Percentiles rank a stretch among this genome's conserved stretches.
Evolutionary conservation across 306 rosid genomes (phyloP).

Genomic region (Trifolium subterraneum): DNA sequence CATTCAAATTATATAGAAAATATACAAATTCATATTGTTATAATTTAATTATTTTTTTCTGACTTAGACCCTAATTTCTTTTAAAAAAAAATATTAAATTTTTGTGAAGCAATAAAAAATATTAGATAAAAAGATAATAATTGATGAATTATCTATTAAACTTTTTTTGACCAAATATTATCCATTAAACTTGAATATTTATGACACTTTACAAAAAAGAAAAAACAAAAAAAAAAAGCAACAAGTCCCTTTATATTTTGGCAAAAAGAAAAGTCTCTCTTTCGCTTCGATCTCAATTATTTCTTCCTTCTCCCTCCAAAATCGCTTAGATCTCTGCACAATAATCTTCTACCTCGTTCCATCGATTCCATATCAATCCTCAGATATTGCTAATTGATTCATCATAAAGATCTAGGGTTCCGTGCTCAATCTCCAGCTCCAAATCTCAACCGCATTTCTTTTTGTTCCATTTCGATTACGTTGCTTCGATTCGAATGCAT

Average conservation of each 20-base stretch:
- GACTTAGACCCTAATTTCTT: too few relatives aligned
- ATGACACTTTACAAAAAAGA: background rate
- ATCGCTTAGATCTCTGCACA: constrained; percentile 56
- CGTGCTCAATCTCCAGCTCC: constrained; percentile 40
- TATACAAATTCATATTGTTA: too few relatives aligned
- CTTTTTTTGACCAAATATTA: background rate
- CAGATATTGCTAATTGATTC: constrained; percentile 19
- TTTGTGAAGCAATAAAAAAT: too few relatives aligned
- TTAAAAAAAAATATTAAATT: too few relatives aligned
- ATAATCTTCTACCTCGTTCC: constrained; percentile 37
- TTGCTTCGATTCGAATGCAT: constrained; percentile 39
- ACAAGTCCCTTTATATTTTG: background rate
- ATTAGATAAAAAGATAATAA: too few relatives aligned
- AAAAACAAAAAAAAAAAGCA: background rate
- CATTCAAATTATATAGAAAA: too few relatives aligned
- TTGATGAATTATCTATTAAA: too few relatives aligned
- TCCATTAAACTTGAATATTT: background rate
- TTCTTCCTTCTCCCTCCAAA: constrained; percentile 25
- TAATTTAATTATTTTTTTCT: too few relatives aligned
- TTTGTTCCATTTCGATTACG: background rate
- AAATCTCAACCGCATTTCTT: constrained; percentile 41
- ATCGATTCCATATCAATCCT: constrained; percentile 40
- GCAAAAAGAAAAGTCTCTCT: background rate
- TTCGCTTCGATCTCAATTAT: constrained; percentile 14
- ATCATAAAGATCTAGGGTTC: constrained; percentile 57